Evolutionary conservation across 2,329 filamentous ascomycete species (phyloP), one percentile per base, ranked within the genome.

Genomic region (Didymella sp.): DNA sequence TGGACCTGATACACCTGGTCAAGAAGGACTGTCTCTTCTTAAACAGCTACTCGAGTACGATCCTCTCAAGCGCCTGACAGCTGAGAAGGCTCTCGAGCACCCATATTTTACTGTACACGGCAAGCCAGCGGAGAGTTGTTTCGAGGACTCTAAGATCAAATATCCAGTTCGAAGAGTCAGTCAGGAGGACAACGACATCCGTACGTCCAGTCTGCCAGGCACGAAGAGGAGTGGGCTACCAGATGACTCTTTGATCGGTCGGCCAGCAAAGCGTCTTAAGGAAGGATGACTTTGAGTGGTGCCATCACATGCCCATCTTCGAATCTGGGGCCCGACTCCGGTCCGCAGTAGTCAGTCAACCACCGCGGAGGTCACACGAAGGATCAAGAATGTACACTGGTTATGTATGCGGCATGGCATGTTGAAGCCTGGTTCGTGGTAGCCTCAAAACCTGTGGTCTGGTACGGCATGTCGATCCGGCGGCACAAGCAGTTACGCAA

Each of bases 151-250:
- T 49, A 91, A 92, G 76, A 87, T 87, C 61, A 91, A 95, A 70
- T 99, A 99, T 75, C 95, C 95, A 0, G 88, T 92, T 70, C 85
- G 95, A 7, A 86, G 94, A 45, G 93, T 99, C 37, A 96, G 90
- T 67, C 89, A 96, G 68, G 95, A 99, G 70, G 92, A 97, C 73
- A 96, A 96, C 68, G 95, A 98, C 76, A 97, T 98, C 54, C 84
- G 91, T n/a, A 93, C 91, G 0, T 88, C 89, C 40, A 96, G 92
- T 74, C 77, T 97, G 31, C 92, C 94, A 0, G 95, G 94, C 0
- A 96, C 93, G 0, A 98, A 98, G 79, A 82, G 93, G 58, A 94
- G 89, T 62, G 94, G 90, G 0, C 72, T 96, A 37, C 90, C 89
- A 0, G 94, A 98, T 70, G 94, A 97, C 75, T 84, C 81, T 49